These are phyloP conservation scores for Setomelanomma holmii DNA, from an alignment of 2,329 filamentous ascomycete genomes.

Conservation along the genomic window DNA sequence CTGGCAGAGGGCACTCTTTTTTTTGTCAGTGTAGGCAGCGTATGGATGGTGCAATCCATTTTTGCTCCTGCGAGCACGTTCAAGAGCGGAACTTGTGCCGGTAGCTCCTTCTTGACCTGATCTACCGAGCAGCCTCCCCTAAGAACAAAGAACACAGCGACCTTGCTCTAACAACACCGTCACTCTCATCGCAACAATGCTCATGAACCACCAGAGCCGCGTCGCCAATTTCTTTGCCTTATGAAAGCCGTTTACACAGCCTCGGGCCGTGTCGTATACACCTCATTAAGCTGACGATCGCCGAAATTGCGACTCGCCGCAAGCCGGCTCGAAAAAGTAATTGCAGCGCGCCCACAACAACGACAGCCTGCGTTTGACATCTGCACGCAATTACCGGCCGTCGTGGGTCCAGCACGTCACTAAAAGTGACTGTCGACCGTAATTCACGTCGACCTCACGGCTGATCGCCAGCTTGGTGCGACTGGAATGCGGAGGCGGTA, in stretches of 20 bases:
- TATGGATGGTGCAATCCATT: not conserved
- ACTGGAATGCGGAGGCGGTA: conserved; percentile 16
- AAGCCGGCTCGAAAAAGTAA: conserved; percentile 19
- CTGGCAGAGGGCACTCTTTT: conserved; percentile 41
- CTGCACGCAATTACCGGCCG: conserved; percentile 26
- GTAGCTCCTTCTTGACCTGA: not conserved
- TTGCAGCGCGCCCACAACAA: conserved; percentile 13
- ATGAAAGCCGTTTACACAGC: conserved; percentile 1
- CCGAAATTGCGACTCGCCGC: conserved; percentile 38
- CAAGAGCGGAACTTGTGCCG: not conserved
- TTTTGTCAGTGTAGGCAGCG: too few relatives aligned
- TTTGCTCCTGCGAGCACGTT: not conserved
- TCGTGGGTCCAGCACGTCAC: conserved; percentile 4
- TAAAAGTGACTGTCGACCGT: not conserved
- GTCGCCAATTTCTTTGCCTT: not conserved
- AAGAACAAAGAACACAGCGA: not conserved
- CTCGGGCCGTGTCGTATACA: conserved; percentile 14
- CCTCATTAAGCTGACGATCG: conserved; percentile 19
- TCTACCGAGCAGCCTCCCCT: not conserved
- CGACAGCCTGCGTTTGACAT: conserved; percentile 16
- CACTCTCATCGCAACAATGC: not conserved
- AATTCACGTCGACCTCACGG: not conserved
- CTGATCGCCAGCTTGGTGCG: not conserved
- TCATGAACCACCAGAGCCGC: not conserved
- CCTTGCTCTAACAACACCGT: not conserved